Percentiles rank a stretch among this genome's conserved stretches.
Evolutionary conservation across 2,329 filamentous ascomycete species (phyloP).

Genomic region (Exophiala oligosperma): DNA sequence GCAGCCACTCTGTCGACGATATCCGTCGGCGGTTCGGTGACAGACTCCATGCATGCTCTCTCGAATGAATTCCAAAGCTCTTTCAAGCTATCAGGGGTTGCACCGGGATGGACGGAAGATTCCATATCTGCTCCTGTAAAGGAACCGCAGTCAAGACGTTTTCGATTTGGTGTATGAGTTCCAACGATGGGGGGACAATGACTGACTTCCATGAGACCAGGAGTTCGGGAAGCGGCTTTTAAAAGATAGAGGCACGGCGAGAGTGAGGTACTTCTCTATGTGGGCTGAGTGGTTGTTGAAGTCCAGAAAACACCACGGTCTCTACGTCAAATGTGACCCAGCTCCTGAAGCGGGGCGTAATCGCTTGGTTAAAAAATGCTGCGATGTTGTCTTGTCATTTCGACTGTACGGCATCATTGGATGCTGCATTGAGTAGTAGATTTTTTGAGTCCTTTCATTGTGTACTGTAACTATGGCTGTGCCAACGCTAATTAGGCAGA

Average conservation of each 20-base stretch:
- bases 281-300: neutral
- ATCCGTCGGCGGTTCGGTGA: neutral
- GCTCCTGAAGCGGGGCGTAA: neutral
- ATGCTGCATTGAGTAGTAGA: neutral
- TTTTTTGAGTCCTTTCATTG: neutral
- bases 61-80: neutral
- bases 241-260: neutral
- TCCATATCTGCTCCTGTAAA: neutral
- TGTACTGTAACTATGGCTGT: neutral
- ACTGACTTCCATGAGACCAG: neutral
- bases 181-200: neutral
- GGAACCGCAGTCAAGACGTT: neutral
- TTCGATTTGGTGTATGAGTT: neutral
- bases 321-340: neutral
- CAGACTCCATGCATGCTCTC: neutral
- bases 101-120: neutral
- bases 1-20: neutral
- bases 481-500: too few species aligned
- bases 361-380: neutral
- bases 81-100: neutral
- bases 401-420: neutral
- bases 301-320: neutral
- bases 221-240: neutral
- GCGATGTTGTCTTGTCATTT: neutral
- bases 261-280: neutral